These are phyloP conservation scores for Venustampulla echinocandica DNA, from an alignment of 495 filamentous ascomycete species.

Conservation along the genomic window DNA sequence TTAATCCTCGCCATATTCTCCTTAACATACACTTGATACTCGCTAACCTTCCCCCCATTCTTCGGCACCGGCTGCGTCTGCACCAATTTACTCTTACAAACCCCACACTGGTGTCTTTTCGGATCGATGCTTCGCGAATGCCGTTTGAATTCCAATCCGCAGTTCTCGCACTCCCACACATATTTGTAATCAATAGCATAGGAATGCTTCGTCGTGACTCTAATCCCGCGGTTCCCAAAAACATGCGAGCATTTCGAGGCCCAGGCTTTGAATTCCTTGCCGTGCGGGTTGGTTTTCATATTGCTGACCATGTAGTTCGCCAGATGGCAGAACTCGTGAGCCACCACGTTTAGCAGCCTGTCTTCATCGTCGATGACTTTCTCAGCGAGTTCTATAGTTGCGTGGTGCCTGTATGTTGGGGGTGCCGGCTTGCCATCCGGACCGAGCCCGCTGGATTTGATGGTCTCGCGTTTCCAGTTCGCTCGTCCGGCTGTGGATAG, in stretches of 20 bases:
- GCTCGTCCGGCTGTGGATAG: constrained; percentile 82
- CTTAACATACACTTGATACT: constrained; percentile 63
- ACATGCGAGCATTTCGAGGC: constrained; percentile 27
- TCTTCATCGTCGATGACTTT: constrained; percentile 74
- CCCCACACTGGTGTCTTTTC: constrained; percentile 54
- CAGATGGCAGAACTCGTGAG: constrained; percentile 94
- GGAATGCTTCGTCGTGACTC: constrained; percentile 76
- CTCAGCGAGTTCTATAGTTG: constrained; percentile 77
- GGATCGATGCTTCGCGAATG: constrained; percentile 79
- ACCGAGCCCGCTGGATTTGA: constrained; percentile 26
- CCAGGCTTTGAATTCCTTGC: constrained; percentile 74
- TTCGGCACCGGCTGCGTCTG: constrained; percentile 76
- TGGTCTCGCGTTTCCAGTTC: constrained; percentile 61
- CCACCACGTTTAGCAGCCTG: constrained; percentile 74
- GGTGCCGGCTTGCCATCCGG: constrained; percentile 4
- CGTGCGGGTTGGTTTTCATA: constrained; percentile 64
- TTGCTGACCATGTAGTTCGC: constrained; percentile 75
- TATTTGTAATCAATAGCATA: constrained; percentile 90
- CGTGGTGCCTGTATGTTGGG: constrained; percentile 47
- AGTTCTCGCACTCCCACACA: constrained; percentile 70
- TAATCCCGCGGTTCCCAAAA: constrained; percentile 46
- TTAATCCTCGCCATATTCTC: constrained; percentile 50
- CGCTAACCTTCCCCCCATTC: constrained; percentile 31
- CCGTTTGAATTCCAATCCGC: constrained; percentile 58
- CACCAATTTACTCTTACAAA: constrained; percentile 54